Conservation (phyloP, 768 basidiomycete genomes). For the Pisolithus marmoratus region DNA sequence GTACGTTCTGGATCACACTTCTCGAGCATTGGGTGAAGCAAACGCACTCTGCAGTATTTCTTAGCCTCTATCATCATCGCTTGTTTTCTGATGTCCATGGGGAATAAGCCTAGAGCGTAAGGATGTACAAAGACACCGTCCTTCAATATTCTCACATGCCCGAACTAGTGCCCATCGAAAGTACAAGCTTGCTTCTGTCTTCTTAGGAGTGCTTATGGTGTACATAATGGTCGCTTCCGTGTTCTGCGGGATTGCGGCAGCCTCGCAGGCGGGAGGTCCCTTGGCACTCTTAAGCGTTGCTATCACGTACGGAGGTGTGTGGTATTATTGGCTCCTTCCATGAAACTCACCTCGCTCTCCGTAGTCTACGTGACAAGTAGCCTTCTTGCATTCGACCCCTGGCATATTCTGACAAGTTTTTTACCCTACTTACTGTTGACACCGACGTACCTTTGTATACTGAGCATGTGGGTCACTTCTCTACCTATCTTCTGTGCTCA, state of each 20-base stretch:
- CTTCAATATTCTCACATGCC: constrained; percentile 2
- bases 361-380: constrained; percentile 74
- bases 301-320: constrained; percentile 77
- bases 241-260: constrained; percentile 72
- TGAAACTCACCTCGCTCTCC: constrained; percentile 2
- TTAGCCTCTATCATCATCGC: constrained; percentile 84
- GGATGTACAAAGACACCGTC: constrained; percentile 7
- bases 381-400: constrained; percentile 86
- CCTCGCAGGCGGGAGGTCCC: constrained; percentile 55
- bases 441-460: constrained; percentile 72
- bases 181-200: constrained; percentile 73
- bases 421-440: constrained; percentile 82
- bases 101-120: constrained; percentile 85
- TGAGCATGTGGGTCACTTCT: constrained; percentile 57
- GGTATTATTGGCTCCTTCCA: not conserved
- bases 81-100: constrained; percentile 93
- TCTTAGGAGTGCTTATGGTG: constrained; percentile 71
- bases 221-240: constrained; percentile 83
- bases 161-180: constrained; percentile 39
- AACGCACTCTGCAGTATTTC: constrained; percentile 48
- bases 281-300: constrained; percentile 80
- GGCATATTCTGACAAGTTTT: constrained; percentile 94
- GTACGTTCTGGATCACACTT: constrained; percentile 30
- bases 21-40: constrained; percentile 1
- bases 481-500: not conserved